Evolutionary conservation across 2,329 filamentous ascomycete genomes (phyloP).

Genomic region (Fusarium sp.): DNA sequence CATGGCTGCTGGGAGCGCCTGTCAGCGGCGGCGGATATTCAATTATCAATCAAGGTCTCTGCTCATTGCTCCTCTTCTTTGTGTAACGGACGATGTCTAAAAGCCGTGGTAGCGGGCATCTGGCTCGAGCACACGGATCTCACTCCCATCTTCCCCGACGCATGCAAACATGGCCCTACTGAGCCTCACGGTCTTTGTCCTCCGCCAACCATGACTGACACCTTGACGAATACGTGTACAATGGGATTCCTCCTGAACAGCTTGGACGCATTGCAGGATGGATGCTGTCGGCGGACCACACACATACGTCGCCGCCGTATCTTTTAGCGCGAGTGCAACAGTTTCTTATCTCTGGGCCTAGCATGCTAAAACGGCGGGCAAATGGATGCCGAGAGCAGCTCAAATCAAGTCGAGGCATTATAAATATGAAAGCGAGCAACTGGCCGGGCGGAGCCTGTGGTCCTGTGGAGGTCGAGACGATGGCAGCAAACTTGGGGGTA

Average conservation of each 20-base stretch:
- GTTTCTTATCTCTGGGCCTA: conserved; percentile 41
- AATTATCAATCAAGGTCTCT: conserved; percentile 13
- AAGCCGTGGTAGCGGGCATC: conserved; percentile 18
- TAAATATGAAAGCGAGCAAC: conserved; percentile 45
- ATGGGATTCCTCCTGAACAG: neutral
- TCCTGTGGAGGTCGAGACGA: conserved; percentile 23
- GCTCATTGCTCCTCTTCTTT: conserved; percentile 10
- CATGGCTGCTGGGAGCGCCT: conserved; percentile 1
- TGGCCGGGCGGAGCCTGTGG: conserved; percentile 40
- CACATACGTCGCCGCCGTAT: conserved; percentile 27
- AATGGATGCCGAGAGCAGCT: conserved; percentile 32
- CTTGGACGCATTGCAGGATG: conserved; percentile 28
- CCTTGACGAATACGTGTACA: conserved; percentile 9
- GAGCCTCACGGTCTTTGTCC: conserved; percentile 23
- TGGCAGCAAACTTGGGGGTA: conserved; percentile 23
- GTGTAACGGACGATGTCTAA: conserved; percentile 5
- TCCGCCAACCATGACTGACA: conserved; percentile 23
- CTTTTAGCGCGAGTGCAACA: conserved; percentile 38
- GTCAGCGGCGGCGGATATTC: conserved; percentile 13
- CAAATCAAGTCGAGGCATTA: conserved; percentile 46
- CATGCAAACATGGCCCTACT: conserved; percentile 19
- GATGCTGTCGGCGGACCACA: conserved; percentile 9
- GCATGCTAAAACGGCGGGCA: conserved; percentile 30
- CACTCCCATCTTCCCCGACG: conserved; percentile 6
- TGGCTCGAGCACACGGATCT: conserved; percentile 22